phyloP scores from a whole-genome alignment of 441 rosid genomes.

The Gossypium davidsonii region DNA sequence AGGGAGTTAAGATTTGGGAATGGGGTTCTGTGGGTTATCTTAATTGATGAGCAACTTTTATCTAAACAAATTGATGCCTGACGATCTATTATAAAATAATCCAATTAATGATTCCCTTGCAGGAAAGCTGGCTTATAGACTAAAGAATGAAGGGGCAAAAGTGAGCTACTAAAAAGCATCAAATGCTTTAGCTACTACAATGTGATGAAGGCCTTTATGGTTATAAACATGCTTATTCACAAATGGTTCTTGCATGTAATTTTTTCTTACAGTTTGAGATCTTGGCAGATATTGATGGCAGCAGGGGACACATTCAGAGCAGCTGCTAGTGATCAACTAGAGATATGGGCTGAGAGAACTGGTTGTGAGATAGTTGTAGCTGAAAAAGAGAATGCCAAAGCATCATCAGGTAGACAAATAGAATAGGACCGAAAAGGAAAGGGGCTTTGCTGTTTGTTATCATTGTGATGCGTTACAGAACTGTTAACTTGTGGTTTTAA shows the following conservation, averaged over 20 bases:
- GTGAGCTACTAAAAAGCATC: constrained; percentile 32
- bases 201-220: neutral
- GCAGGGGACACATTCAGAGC: constrained; percentile 95
- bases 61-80: neutral
- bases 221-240: neutral
- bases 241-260: neutral
- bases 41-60: neutral
- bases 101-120: constrained; percentile 22
- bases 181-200: constrained; percentile 10
- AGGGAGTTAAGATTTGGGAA: neutral
- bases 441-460: neutral
- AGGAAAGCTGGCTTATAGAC: constrained; percentile 86
- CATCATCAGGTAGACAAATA: constrained; percentile 61
- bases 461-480: neutral
- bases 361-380: constrained; percentile 79
- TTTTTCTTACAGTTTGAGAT: constrained; percentile 23
- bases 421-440: neutral
- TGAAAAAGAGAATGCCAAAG: constrained; percentile 66
- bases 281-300: constrained; percentile 65
- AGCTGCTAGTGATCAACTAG: constrained; percentile 85
- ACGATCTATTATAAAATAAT: neutral
- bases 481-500: constrained; percentile 35
- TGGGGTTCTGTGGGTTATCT: neutral
- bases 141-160: constrained; percentile 84
- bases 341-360: constrained; percentile 87